These are phyloP conservation scores for Phoenix roebelenii DNA, from an alignment of 176 grass and related monocot genomes.

Conservation along the genomic window DNA sequence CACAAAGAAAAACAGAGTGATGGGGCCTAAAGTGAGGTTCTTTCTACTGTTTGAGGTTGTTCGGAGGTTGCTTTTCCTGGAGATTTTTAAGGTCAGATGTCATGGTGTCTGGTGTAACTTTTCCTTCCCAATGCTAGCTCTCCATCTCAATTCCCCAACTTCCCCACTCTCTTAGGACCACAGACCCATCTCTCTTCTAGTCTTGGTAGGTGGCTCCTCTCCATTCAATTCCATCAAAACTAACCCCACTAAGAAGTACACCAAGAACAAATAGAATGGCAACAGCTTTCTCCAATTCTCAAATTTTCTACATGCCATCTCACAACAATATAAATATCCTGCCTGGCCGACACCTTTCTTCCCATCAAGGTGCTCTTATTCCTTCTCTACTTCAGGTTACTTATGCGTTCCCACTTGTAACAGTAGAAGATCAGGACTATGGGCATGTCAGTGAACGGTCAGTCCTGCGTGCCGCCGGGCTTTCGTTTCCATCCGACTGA, in stretches of 20 bases:
- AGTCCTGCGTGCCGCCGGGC: constrained; percentile 71
- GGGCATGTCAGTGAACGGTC: constrained; percentile 87
- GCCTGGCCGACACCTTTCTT: no score
- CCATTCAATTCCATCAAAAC: constrained; percentile 46
- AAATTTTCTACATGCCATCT: no score
- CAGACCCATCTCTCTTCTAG: neutral
- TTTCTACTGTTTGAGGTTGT: neutral
- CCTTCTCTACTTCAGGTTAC: no score
- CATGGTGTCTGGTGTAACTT: constrained; percentile 39
- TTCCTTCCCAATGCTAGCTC: constrained; percentile 21
- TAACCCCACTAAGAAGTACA: constrained; percentile 39
- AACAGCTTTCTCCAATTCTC: no score
- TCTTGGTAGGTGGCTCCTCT: constrained; percentile 73
- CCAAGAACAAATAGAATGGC: no score
- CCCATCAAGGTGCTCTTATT: no score
- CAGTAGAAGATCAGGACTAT: constrained; percentile 3
- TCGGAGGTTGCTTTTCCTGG: constrained; percentile 44
- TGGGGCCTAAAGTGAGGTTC: no score
- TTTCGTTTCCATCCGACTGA: constrained; percentile 96
- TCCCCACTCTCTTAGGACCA: no score
- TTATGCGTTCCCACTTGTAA: no score
- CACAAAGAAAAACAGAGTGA: no score
- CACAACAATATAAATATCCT: no score
- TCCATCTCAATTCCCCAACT: neutral
- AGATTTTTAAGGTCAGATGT: constrained; percentile 86